phyloP scores from a whole-genome alignment of 495 filamentous ascomycete species.

The Aspergillus egyptiacus region DNA sequence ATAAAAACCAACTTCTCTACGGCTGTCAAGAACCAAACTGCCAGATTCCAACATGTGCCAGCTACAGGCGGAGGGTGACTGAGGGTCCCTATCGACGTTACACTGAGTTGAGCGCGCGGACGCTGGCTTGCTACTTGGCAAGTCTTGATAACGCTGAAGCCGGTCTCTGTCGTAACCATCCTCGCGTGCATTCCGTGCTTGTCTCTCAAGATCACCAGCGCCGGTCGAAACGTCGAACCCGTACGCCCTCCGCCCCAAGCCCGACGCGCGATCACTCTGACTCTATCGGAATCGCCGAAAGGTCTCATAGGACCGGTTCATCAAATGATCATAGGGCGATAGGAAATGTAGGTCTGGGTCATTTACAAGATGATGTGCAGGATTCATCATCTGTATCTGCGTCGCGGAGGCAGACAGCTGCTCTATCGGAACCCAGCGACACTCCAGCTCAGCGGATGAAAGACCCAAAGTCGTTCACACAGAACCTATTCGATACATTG shows the following conservation, averaged over 20 bases:
- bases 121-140: constrained; percentile 71
- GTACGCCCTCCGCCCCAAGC: constrained; percentile 19
- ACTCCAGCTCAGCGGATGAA: constrained; percentile 50
- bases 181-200: constrained; percentile 30
- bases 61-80: constrained; percentile 59
- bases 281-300: background rate
- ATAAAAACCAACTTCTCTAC: constrained; percentile 74
- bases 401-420: constrained; percentile 5
- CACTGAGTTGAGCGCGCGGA: constrained; percentile 63
- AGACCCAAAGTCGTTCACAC: constrained; percentile 79
- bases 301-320: background rate
- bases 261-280: constrained; percentile 4
- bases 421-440: constrained; percentile 21
- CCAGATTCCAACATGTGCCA: constrained; percentile 73
- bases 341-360: background rate
- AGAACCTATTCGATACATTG: constrained; percentile 72
- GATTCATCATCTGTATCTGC: background rate
- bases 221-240: constrained; percentile 28
- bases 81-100: constrained; percentile 68
- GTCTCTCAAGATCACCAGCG: constrained; percentile 23
- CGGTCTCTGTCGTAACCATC: constrained; percentile 60
- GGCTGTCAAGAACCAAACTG: constrained; percentile 70
- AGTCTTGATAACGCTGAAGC: constrained; percentile 70
- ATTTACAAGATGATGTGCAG: background rate
- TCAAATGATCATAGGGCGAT: background rate